These are phyloP conservation scores for Dalbergia cochinchinensis DNA, from an alignment of 306 rosid genomes.

Conservation along the genomic window DNA sequence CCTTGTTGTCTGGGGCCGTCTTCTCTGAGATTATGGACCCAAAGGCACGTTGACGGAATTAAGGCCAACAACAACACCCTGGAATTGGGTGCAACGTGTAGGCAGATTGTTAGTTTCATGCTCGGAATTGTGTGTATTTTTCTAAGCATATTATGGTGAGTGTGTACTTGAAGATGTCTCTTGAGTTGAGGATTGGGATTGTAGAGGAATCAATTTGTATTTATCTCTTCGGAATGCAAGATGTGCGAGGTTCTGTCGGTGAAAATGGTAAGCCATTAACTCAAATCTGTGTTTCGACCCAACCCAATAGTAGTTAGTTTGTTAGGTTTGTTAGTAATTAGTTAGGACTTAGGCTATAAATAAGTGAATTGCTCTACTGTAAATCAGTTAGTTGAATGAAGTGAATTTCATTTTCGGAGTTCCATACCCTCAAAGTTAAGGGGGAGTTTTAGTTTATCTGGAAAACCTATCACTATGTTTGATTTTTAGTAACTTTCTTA, in stretches of 20 bases:
- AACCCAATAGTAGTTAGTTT: too few relatives aligned
- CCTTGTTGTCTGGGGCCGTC: constrained; percentile 22
- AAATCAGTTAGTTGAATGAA: too few relatives aligned
- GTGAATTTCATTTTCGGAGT: too few relatives aligned
- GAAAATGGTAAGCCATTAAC: neutral
- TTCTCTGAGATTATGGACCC: constrained; percentile 50
- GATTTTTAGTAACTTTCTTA: neutral
- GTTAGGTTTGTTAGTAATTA: too few relatives aligned
- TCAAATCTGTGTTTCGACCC: neutral
- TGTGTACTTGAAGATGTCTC: neutral
- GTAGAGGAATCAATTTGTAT: neutral
- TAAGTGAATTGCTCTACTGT: too few relatives aligned
- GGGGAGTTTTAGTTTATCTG: too few relatives aligned
- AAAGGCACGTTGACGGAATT: constrained; percentile 41
- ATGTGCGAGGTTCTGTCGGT: neutral
- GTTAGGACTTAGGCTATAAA: too few relatives aligned
- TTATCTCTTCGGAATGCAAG: neutral
- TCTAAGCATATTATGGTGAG: neutral
- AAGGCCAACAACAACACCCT: neutral
- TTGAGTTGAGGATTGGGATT: neutral
- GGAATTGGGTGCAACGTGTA: neutral
- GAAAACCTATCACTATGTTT: too few relatives aligned
- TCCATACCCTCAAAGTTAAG: too few relatives aligned
- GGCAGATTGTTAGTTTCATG: neutral
- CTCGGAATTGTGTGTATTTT: neutral